Evolutionary conservation across 2,329 filamentous ascomycete species (phyloP).

Genomic region (Hymenoscyphus fraxineus): DNA sequence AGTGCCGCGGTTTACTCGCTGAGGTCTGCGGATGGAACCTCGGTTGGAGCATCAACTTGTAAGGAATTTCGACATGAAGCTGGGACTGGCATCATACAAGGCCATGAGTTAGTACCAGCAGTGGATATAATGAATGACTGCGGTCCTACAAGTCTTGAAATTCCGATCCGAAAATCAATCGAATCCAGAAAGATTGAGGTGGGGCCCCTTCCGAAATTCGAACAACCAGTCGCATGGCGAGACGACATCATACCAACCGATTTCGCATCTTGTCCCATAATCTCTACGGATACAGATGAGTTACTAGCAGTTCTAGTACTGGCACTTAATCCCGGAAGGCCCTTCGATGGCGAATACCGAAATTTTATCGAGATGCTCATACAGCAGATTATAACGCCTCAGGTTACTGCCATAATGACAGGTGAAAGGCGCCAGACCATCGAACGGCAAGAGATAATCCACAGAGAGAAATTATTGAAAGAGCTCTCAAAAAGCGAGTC

Average conservation of each 20-base stretch:
- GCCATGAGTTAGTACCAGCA: constrained; percentile 13
- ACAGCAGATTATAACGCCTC: constrained; percentile 60
- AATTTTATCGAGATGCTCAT: constrained; percentile 57
- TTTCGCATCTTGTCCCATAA: constrained; percentile 65
- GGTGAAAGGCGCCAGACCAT: constrained; percentile 52
- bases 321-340: constrained; percentile 65
- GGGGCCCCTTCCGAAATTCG: constrained; percentile 21
- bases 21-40: neutral
- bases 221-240: constrained; percentile 57
- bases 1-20: constrained; percentile 33
- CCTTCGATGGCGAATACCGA: constrained; percentile 70
- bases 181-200: constrained; percentile 11
- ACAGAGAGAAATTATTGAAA: constrained; percentile 62
- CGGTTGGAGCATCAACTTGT: neutral
- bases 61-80: constrained; percentile 16
- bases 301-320: constrained; percentile 66
- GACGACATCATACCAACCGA: constrained; percentile 62
- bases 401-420: constrained; percentile 68
- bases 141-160: constrained; percentile 6
- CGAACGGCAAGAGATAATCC: constrained; percentile 62
- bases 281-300: constrained; percentile 60
- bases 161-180: constrained; percentile 10
- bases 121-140: constrained; percentile 11
- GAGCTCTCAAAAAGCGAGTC: constrained; percentile 60
- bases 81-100: constrained; percentile 14